phyloP scores from a whole-genome alignment of 352 stramenopile genomes.

The Globisporangium orthogonon region DNA sequence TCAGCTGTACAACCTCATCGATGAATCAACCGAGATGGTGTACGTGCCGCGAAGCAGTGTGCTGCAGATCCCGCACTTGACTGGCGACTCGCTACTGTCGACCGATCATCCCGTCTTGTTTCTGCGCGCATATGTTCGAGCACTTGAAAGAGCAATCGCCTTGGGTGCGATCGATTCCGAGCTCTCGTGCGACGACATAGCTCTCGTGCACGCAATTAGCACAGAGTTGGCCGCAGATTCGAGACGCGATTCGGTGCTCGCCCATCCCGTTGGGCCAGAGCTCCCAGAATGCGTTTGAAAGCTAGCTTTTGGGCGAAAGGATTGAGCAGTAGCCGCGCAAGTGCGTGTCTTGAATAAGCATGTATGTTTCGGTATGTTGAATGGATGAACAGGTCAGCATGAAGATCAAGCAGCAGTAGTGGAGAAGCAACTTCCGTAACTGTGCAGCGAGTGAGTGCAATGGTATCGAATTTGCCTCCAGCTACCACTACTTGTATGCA shows the following conservation, averaged over 20 bases:
- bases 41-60: slow-evolving; percentile 6
- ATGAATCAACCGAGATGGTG: slow-evolving; percentile 4
- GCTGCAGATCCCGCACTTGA: slow-evolving; percentile 13
- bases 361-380: not conserved
- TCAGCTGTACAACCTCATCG: slow-evolving; percentile 9
- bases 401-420: too few species aligned
- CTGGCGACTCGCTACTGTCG: slow-evolving; percentile 6
- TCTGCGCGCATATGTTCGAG: slow-evolving; percentile 8
- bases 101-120: slow-evolving; percentile 8
- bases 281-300: not conserved
- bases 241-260: not conserved
- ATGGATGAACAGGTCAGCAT: not conserved
- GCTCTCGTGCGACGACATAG: slow-evolving; percentile 8
- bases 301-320: not conserved
- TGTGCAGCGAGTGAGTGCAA: not conserved
- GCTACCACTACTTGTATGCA: not conserved
- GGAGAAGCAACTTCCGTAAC: not conserved
- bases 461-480: not conserved
- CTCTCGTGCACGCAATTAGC: slow-evolving; percentile 3
- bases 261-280: not conserved
- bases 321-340: not conserved
- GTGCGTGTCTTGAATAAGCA: not conserved
- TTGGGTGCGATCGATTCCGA: not conserved
- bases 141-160: slow-evolving; percentile 7
- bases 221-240: not conserved